Percentiles rank a stretch among this genome's conserved stretches.
phyloP scores from a whole-genome alignment of 257 asterid genomes.

The Solanum medicagineum region DNA sequence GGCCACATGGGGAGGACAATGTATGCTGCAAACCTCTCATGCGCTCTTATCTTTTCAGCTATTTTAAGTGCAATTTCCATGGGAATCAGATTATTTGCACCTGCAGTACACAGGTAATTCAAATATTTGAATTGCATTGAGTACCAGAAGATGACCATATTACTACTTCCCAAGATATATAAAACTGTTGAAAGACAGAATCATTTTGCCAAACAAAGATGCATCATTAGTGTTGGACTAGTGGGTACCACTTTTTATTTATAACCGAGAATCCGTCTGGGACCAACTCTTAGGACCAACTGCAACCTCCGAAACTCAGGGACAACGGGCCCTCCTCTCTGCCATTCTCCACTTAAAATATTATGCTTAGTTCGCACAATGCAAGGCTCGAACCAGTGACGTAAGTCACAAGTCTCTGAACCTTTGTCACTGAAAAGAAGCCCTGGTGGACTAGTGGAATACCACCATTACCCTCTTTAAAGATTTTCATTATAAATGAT shows the following conservation, averaged over 20 bases:
- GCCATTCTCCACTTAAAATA: neutral
- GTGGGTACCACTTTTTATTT: neutral
- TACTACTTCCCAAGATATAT: neutral
- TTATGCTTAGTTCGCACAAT: neutral
- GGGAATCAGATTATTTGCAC: constrained; percentile 94
- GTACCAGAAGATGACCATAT: neutral
- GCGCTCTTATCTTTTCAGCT: constrained; percentile 74
- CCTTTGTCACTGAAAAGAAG: neutral
- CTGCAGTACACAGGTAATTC: constrained; percentile 21
- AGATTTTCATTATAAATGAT: neutral
- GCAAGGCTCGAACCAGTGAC: neutral
- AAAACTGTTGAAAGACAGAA: neutral
- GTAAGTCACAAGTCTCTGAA: neutral
- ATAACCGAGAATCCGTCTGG: neutral
- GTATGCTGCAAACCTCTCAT: constrained; percentile 85
- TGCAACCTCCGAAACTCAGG: neutral
- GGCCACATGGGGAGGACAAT: constrained; percentile 99
- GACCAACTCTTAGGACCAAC: neutral
- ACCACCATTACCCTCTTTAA: neutral
- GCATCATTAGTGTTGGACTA: neutral
- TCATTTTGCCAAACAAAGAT: neutral
- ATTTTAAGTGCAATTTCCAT: constrained; percentile 91
- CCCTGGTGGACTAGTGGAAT: neutral
- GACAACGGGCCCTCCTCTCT: neutral
- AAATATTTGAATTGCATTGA: neutral